Percentiles rank a stretch among this genome's conserved stretches.
These are phyloP conservation scores for Wickerhamomyces pijperi DNA, from an alignment of 805 yeast species.

Conservation along the genomic window DNA sequence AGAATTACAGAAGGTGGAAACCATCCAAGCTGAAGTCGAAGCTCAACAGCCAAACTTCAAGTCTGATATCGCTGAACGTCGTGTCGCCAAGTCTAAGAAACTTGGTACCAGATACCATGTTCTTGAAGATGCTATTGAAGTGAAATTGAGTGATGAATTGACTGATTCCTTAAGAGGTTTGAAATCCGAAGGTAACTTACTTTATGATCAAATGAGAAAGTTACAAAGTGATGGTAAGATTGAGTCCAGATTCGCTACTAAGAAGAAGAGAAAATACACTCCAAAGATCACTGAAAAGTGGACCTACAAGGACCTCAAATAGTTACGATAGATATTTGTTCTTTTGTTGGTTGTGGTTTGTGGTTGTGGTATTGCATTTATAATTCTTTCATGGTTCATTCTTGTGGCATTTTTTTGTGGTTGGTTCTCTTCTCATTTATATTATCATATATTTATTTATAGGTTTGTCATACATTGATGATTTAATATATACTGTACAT, in stretches of 20 bases:
- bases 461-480: no score
- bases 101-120: constrained; percentile 37
- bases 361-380: no score
- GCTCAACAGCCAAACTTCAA: constrained; percentile 17
- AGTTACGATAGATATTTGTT: not conserved
- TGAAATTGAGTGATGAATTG: constrained; percentile 82
- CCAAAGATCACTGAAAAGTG: constrained; percentile 83
- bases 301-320: constrained; percentile 84
- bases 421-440: no score
- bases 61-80: constrained; percentile 11
- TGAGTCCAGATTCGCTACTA: constrained; percentile 66
- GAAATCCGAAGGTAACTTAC: constrained; percentile 82
- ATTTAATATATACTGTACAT: not conserved
- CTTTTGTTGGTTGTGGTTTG: no score
- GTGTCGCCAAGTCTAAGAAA: constrained; percentile 21
- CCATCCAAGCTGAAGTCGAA: constrained; percentile 20
- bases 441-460: no score
- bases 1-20: constrained; percentile 42
- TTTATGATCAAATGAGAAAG: constrained; percentile 71
- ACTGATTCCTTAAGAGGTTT: constrained; percentile 74
- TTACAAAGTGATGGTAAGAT: constrained; percentile 79
- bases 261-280: constrained; percentile 54
- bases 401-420: no score
- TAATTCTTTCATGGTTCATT: no score
- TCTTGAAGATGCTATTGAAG: constrained; percentile 41